These are phyloP conservation scores for Podaxis pistillaris DNA, from an alignment of 768 basidiomycete species.

Conservation along the genomic window DNA sequence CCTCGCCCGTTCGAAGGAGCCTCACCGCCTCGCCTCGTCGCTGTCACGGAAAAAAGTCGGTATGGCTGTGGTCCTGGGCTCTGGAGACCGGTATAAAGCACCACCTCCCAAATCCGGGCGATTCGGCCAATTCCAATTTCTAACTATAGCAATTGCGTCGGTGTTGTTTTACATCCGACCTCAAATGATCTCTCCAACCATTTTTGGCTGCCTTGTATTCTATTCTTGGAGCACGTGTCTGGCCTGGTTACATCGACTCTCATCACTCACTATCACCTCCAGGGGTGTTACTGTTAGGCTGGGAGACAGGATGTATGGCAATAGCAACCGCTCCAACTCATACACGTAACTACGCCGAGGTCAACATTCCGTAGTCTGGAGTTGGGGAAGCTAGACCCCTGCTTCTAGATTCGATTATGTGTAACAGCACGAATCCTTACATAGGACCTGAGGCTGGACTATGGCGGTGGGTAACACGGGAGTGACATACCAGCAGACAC, in stretches of 20 bases:
- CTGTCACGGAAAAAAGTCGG: not conserved
- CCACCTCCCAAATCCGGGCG: not conserved
- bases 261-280: too few relatives aligned
- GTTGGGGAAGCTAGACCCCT: too few relatives aligned
- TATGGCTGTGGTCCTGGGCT: not conserved
- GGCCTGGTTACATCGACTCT: too few relatives aligned
- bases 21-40: not conserved
- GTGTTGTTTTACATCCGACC: not conserved
- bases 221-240: not conserved
- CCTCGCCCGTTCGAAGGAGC: too few relatives aligned
- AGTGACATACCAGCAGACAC: not conserved
- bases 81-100: not conserved
- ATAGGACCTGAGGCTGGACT: too few relatives aligned
- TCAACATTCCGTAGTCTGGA: too few relatives aligned
- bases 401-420: too few relatives aligned
- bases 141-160: not conserved
- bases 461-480: not conserved
- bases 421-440: too few relatives aligned
- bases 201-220: not conserved
- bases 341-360: too few relatives aligned
- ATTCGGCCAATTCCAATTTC: not conserved
- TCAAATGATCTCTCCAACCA: not conserved
- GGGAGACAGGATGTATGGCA: too few relatives aligned
- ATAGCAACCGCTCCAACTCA: too few relatives aligned
- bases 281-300: too few relatives aligned